Evolutionary conservation across 129 eudicot species (phyloP).

Genomic region (Centaurea solstitialis): DNA sequence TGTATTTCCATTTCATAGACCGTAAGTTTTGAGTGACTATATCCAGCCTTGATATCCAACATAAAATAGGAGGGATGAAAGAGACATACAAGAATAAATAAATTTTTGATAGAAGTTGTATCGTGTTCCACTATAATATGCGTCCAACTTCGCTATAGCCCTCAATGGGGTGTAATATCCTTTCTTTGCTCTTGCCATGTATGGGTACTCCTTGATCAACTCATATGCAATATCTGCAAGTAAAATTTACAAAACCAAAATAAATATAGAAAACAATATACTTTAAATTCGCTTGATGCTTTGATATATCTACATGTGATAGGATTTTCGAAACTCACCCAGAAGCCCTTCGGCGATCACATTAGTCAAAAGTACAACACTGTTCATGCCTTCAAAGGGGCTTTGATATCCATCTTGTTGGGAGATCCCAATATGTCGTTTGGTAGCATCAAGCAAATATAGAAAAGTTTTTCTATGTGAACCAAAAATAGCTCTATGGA

Average conservation of each 20-base stretch:
- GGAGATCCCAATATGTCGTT: background rate
- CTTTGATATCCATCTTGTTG: background rate
- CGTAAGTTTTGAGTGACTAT: too few species aligned
- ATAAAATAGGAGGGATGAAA: background rate
- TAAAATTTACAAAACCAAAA: background rate
- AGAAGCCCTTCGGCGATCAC: conserved; percentile 11
- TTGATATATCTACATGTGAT: too few species aligned
- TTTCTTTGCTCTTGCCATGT: conserved; percentile 12
- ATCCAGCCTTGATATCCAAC: too few species aligned
- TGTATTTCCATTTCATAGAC: too few species aligned
- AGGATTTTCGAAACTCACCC: conserved; percentile 1
- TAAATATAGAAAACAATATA: background rate
- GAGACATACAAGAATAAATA: conserved; percentile 27
- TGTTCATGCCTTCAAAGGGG: conserved; percentile 3
- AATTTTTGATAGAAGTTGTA: conserved; percentile 24
- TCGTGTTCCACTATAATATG: conserved; percentile 24
- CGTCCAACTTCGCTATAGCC: conserved; percentile 15
- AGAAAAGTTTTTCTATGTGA: conserved; percentile 15
- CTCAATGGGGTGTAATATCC: conserved; percentile 9
- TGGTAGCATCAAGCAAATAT: conserved; percentile 10
- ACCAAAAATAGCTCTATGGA: conserved; percentile 28
- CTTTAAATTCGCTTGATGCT: background rate
- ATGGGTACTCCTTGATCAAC: conserved; percentile 19
- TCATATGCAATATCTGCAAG: conserved; percentile 27
- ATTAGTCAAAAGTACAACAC: conserved; percentile 14